Conservation (phyloP, 208 protist species). For the Strigomonas oncopelti region DNA sequence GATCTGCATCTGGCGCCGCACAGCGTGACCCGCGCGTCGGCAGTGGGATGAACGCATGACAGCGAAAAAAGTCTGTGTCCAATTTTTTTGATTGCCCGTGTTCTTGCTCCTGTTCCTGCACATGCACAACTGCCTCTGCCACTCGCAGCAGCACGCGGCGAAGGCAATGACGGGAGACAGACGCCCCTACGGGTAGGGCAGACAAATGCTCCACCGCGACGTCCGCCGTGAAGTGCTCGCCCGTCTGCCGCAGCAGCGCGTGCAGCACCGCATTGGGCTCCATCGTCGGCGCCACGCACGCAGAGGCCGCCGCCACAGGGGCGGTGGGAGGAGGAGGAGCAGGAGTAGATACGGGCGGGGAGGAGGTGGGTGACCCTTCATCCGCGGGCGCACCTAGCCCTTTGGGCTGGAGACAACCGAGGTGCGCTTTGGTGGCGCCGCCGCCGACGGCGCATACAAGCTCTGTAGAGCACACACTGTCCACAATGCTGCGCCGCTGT, state of each 20-base stretch:
- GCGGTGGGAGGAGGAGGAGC: no score
- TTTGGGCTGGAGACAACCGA: slow-evolving; percentile 8
- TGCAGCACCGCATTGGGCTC: no score
- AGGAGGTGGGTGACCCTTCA: no score
- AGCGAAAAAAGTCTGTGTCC: no score
- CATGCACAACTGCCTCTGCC: neutral
- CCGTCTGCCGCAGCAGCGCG: neutral
- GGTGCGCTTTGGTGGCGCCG: neutral
- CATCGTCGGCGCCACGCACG: no score
- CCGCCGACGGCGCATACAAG: neutral
- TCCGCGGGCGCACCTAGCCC: neutral
- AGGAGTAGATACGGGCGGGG: no score
- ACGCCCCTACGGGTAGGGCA: neutral
- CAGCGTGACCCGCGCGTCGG: no score
- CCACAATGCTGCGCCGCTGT: neutral
- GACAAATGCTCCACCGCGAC: neutral
- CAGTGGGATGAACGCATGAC: neutral
- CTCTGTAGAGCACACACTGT: neutral
- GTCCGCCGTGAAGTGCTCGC: neutral
- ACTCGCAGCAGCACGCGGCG: neutral
- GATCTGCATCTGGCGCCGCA: neutral
- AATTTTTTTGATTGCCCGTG: no score
- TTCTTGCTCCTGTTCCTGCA: no score
- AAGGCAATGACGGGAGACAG: neutral
- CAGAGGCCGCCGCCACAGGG: no score